phyloP scores from a whole-genome alignment of 768 basidiomycete species.

The Leucocoprinus birnbaumii region DNA sequence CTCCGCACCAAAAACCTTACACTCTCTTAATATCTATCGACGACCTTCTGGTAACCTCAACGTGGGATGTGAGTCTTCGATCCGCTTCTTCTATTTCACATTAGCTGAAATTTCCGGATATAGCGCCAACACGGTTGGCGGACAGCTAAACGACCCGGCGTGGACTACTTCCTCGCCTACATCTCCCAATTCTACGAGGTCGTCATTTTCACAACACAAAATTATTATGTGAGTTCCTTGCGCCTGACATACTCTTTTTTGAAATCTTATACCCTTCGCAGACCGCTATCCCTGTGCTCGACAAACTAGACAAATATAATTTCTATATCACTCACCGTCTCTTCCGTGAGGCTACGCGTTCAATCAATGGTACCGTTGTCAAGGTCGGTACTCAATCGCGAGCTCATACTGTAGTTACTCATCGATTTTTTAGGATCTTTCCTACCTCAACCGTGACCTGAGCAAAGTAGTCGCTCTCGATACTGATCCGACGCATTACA shows the following conservation, averaged over 20 bases:
- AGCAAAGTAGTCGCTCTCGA: conserved; percentile 88
- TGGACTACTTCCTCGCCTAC: conserved; percentile 97
- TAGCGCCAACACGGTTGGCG: conserved; percentile 94
- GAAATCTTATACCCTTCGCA: conserved; percentile 24
- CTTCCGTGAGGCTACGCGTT: conserved; percentile 90
- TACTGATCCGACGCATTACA: conserved; percentile 73
- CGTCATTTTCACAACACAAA: conserved; percentile 91
- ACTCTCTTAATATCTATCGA: conserved; percentile 91
- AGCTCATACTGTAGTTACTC: background rate
- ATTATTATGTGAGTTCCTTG: conserved; percentile 70
- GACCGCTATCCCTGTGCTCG: conserved; percentile 86
- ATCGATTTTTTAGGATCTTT: conserved; percentile 60
- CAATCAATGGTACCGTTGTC: conserved; percentile 76
- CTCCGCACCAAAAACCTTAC: conserved; percentile 85
- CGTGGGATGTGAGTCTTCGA: conserved; percentile 93
- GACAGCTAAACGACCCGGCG: conserved; percentile 95
- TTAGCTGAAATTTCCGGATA: no score
- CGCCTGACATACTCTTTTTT: background rate
- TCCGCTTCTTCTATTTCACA: no score
- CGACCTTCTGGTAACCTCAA: conserved; percentile 86
- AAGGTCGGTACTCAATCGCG: conserved; percentile 49
- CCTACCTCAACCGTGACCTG: conserved; percentile 92
- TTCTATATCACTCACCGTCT: conserved; percentile 87
- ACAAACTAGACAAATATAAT: conserved; percentile 92
- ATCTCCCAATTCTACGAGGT: conserved; percentile 98